Conservation (phyloP, 1,284 basidiomycete species). For the Exobasidium rhododendri region DNA sequence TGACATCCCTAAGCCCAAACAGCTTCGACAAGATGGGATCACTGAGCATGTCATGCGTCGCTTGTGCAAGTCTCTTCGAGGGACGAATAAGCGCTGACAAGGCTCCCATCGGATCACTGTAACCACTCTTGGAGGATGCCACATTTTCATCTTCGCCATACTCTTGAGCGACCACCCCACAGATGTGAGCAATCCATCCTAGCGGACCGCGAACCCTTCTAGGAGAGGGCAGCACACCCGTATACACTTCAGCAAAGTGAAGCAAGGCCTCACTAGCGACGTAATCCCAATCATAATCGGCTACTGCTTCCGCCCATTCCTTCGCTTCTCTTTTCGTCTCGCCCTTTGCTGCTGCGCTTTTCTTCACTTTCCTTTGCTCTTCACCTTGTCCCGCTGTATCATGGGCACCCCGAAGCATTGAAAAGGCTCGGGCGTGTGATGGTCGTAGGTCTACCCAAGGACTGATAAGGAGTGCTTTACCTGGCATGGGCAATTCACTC, state of each 20-base stretch:
- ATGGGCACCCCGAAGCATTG: conserved; percentile 21
- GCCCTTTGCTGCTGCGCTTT: neutral
- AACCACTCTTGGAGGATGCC: neutral
- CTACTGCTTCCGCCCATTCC: conserved; percentile 35
- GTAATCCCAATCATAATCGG: conserved; percentile 47
- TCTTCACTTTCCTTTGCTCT: neutral
- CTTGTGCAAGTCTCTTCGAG: conserved; percentile 22
- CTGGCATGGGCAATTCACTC: conserved; percentile 45
- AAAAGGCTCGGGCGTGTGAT: conserved; percentile 30
- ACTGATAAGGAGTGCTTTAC: conserved; percentile 47
- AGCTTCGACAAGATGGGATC: conserved; percentile 29
- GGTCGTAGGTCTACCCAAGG: conserved; percentile 52
- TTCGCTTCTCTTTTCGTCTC: conserved; percentile 1
- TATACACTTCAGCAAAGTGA: conserved; percentile 53
- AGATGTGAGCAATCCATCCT: conserved; percentile 46
- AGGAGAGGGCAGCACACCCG: conserved; percentile 42
- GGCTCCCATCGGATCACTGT: conserved; percentile 2
- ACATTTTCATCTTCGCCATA: conserved; percentile 4
- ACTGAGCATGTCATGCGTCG: conserved; percentile 31
- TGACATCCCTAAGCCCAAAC: neutral
- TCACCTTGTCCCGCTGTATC: neutral
- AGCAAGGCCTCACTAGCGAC: conserved; percentile 47
- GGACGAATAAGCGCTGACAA: conserved; percentile 11
- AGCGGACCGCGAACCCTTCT: conserved; percentile 43
- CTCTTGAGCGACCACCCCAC: conserved; percentile 25